A percentile compares a stretch with the other conserved stretches of the same genome.
Evolutionary conservation across 106 monocot genomes (phyloP).

Genomic region (Platanthera zijinensis): DNA sequence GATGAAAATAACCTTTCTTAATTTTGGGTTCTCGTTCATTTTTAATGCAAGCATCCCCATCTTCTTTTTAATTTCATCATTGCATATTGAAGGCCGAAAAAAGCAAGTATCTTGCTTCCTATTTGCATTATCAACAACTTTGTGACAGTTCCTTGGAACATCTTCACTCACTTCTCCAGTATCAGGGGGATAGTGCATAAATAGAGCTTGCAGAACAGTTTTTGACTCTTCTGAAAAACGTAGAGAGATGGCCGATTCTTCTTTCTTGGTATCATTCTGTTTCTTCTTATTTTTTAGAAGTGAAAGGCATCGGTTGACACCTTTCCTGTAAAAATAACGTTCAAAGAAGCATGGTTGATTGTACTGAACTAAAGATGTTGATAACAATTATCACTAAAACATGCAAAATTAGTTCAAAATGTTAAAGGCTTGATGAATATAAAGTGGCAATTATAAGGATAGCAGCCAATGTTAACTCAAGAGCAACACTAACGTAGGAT

Average conservation of each 20-base stretch:
- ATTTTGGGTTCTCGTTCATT: constrained; percentile 29
- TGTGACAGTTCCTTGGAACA: constrained; percentile 3
- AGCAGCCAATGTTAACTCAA: too few relatives aligned
- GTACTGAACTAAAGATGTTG: background rate
- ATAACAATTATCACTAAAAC: background rate
- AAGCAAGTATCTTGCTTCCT: constrained; percentile 57
- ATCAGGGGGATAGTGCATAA: constrained; percentile 62
- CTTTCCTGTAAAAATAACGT: constrained; percentile 20
- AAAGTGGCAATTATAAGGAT: background rate
- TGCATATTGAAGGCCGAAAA: constrained; percentile 46
- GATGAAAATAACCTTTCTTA: constrained; percentile 58
- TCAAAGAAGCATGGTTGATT: background rate
- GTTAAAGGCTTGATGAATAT: background rate
- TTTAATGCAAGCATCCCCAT: constrained; percentile 39
- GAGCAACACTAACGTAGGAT: too few relatives aligned
- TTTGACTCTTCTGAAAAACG: constrained; percentile 55
- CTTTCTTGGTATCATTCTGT: constrained; percentile 18
- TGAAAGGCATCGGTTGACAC: constrained; percentile 46
- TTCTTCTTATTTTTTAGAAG: constrained; percentile 59
- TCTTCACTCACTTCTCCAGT: constrained; percentile 45
- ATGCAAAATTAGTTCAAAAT: background rate
- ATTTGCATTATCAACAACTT: constrained; percentile 18
- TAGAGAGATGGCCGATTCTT: constrained; percentile 28
- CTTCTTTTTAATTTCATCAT: constrained; percentile 55
- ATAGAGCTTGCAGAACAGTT: constrained; percentile 53